Conservation (phyloP, 345 rosid genomes). For the Excoecaria agallocha region DNA sequence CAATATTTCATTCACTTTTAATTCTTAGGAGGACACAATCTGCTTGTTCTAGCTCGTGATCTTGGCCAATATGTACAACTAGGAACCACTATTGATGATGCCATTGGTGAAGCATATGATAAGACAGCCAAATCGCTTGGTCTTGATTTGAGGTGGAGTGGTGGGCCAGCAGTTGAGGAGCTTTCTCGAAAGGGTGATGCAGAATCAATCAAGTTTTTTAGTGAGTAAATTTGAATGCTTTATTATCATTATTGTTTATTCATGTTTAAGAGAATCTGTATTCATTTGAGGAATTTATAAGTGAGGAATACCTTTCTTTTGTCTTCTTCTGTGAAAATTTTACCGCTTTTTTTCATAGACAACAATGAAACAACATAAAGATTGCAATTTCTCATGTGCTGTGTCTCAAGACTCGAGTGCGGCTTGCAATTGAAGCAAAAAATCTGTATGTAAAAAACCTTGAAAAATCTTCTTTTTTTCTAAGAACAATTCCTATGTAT, state of each 20-base stretch:
- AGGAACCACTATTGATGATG: too few species aligned
- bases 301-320: neutral
- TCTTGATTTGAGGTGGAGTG: too few species aligned
- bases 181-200: constrained; percentile 88
- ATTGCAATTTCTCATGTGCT: constrained; percentile 92
- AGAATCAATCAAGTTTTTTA: constrained; percentile 63
- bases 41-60: too few species aligned
- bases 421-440: constrained; percentile 80
- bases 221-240: constrained; percentile 35
- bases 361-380: constrained; percentile 86
- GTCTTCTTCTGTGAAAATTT: constrained; percentile 12
- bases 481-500: constrained; percentile 9
- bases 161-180: constrained; percentile 92
- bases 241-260: neutral
- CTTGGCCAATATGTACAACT: too few species aligned
- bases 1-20: too few species aligned
- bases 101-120: too few species aligned
- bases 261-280: constrained; percentile 6
- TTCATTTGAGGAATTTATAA: constrained; percentile 1
- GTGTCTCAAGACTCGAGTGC: constrained; percentile 96
- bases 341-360: constrained; percentile 41
- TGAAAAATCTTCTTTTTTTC: constrained; percentile 2
- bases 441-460: constrained; percentile 51
- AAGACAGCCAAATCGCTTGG: too few species aligned
- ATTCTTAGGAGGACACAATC: too few species aligned